Evolutionary conservation across 805 yeast species (phyloP), one percentile per base, ranked within the genome.

Genomic region (Pichia insulana): DNA sequence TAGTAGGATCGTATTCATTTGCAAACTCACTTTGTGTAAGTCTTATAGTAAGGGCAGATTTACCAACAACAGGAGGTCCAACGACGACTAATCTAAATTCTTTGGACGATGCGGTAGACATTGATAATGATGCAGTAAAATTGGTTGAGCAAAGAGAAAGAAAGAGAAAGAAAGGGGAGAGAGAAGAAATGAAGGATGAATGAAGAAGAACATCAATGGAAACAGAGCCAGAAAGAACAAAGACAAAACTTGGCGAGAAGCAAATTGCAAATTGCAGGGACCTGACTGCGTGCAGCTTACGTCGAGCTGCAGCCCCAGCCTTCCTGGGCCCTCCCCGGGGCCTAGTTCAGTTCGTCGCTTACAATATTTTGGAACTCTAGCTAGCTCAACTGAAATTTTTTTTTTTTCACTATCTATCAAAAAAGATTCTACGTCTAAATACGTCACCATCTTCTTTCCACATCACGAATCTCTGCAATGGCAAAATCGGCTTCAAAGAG

Each of bases 11-110:
- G 57, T 92, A 92, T 61, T 92, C 98, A 62, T 89, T 96, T 27
- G 90, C 95, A 58, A 92, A 92, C 56, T 89, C 96, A 30, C 88
- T 78, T 62, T 90, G 97, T 42, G 92, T 88, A 57, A 92, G 73
- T 63, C 92, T 95, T 50, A 92, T 92, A 22, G 98, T 92, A 49
- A 92, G 69, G 6, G 98, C 97, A 19, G 95, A 83, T 63, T 92
- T 92, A 66, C 98, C 98, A 43, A 92, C 98, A 65, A 96, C 97
- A 59, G 97, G 97, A 32, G 97, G 97, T 43, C 97, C 98, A 43
- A 90, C 96, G 36, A 90, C 97, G 4, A 92, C 98, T 46, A 92
- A 67, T 60, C 94, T 88, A 62, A 80, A 90, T 63, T 89, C 96
- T 62, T 83, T 55, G 15, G 62, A 51, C 7, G 39, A 51, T 46